These are phyloP conservation scores for Apostasia ramifera DNA, from an alignment of 106 monocot species.

Conservation along the genomic window DNA sequence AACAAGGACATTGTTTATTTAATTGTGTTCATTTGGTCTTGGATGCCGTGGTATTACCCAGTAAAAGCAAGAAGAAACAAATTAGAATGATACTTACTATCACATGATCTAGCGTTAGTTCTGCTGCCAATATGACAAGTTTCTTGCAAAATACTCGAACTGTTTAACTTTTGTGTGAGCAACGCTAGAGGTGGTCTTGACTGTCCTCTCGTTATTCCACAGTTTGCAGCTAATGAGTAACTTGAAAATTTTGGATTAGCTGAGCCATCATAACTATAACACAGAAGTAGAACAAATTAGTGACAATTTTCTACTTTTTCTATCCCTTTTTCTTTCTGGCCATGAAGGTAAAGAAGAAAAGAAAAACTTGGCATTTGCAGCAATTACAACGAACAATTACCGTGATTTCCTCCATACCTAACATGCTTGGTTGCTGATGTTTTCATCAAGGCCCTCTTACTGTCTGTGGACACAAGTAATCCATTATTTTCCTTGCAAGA, in stretches of 20 bases:
- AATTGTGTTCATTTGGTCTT: too few relatives aligned
- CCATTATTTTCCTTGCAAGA: slow-evolving; percentile 52
- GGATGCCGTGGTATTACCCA: too few relatives aligned
- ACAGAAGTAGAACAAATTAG: slow-evolving; percentile 1
- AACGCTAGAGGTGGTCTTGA: slow-evolving; percentile 43
- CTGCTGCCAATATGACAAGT: slow-evolving; percentile 6
- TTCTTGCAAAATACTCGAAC: slow-evolving; percentile 2
- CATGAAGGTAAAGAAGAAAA: neutral
- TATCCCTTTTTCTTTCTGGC: neutral
- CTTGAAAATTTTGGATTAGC: slow-evolving; percentile 16
- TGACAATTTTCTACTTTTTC: neutral
- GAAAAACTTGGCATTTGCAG: neutral
- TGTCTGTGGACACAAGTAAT: slow-evolving; percentile 10
- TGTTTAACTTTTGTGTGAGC: slow-evolving; percentile 34
- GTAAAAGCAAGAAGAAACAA: neutral
- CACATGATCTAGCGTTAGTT: neutral
- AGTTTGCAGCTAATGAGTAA: slow-evolving; percentile 8
- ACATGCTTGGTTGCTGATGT: slow-evolving; percentile 40
- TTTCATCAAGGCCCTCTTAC: slow-evolving; percentile 17
- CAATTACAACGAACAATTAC: neutral
- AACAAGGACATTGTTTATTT: neutral
- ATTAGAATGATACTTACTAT: slow-evolving; percentile 18
- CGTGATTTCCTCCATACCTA: slow-evolving; percentile 30
- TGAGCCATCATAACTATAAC: slow-evolving; percentile 22
- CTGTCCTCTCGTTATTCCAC: neutral